Evolutionary conservation across 2,329 filamentous ascomycete genomes (phyloP).

Genomic region (Fusarium torulosum): DNA sequence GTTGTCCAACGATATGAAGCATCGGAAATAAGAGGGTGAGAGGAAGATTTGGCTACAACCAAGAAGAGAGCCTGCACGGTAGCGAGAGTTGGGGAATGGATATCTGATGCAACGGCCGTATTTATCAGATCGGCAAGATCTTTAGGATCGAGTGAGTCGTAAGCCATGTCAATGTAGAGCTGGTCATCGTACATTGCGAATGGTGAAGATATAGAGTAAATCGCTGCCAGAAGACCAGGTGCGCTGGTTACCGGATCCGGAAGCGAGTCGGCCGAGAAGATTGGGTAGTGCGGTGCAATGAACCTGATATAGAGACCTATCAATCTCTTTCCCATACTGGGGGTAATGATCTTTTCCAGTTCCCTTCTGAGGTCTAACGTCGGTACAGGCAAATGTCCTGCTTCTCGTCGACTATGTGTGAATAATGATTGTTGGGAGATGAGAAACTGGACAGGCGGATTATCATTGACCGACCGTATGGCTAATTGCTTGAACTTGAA

Average conservation of each 20-base stretch:
- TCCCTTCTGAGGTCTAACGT: background rate
- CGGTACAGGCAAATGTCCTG: background rate
- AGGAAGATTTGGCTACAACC: background rate
- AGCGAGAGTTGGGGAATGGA: background rate
- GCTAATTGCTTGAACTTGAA: conserved; percentile 13
- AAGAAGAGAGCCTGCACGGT: background rate
- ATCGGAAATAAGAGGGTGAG: conserved; percentile 2
- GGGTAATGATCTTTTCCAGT: background rate
- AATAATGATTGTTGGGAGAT: background rate
- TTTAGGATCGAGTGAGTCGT: conserved; percentile 1
- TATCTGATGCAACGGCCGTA: background rate
- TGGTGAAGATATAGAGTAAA: background rate
- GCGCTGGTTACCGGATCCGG: background rate
- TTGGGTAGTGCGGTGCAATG: background rate
- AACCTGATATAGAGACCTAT: background rate
- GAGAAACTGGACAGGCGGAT: background rate
- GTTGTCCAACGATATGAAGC: conserved; percentile 3
- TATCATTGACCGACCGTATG: background rate
- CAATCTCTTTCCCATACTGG: background rate
- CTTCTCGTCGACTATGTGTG: background rate
- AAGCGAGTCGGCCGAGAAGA: background rate
- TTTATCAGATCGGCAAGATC: background rate
- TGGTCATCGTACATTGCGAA: conserved; percentile 15
- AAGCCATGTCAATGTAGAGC: conserved; percentile 14
- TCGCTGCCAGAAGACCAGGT: background rate